phyloP scores from a whole-genome alignment of 2,329 filamentous ascomycete genomes.

The Scedosporium boydii region DNA sequence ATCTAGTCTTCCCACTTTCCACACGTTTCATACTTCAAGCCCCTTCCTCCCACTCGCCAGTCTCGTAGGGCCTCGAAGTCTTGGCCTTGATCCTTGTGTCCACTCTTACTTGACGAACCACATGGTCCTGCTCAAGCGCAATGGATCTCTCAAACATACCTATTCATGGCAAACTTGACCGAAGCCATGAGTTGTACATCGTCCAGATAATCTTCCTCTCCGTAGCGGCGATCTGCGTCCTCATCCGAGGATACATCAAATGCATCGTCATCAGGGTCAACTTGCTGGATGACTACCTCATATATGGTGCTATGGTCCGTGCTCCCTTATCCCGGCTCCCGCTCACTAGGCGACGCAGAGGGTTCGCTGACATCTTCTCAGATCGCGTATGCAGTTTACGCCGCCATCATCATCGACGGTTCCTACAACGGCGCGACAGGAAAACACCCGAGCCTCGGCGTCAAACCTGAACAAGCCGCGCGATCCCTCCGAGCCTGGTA shows the following conservation, averaged over 20 bases:
- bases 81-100: too few species aligned
- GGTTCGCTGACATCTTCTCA: slow-evolving; percentile 9
- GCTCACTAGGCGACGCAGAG: background rate
- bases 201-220: slow-evolving; percentile 17
- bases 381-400: slow-evolving; percentile 24
- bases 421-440: slow-evolving; percentile 20
- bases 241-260: slow-evolving; percentile 35
- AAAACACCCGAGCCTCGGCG: slow-evolving; percentile 13
- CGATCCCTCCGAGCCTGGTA: slow-evolving; percentile 26
- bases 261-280: slow-evolving; percentile 30
- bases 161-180: background rate
- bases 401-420: slow-evolving; percentile 21
- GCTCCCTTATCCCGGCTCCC: background rate
- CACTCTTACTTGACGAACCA: too few species aligned
- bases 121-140: background rate
- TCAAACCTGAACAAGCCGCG: slow-evolving; percentile 12
- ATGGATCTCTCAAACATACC: background rate
- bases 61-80: too few species aligned
- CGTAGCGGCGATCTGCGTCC: slow-evolving; percentile 25
- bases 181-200: background rate
- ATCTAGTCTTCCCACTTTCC: too few species aligned
- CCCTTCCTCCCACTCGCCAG: too few species aligned
- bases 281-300: slow-evolving; percentile 36
- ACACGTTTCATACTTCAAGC: too few species aligned
- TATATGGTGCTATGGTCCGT: slow-evolving; percentile 33